Percentiles rank a stretch among this genome's conserved stretches.
Conservation (phyloP, 345 rosid genomes). For the Populus deltoides region DNA sequence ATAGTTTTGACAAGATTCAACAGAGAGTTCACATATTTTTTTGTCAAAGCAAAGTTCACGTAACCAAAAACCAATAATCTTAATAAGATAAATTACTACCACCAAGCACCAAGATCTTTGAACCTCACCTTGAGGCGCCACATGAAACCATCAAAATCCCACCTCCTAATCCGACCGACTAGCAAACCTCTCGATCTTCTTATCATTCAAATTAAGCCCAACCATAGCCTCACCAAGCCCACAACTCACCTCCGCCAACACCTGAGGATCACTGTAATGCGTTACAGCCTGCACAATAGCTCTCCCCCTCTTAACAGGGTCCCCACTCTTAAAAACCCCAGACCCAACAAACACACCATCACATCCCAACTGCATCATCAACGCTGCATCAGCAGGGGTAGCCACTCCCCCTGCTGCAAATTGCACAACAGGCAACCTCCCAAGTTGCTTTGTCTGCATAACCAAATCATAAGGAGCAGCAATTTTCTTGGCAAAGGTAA, state of each 20-base stretch:
- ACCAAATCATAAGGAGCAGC: constrained; percentile 33
- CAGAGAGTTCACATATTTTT: neutral
- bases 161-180: constrained; percentile 24
- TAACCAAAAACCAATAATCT: neutral
- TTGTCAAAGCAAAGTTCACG: neutral
- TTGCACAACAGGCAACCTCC: constrained; percentile 32
- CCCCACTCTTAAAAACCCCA: constrained; percentile 34
- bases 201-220: constrained; percentile 31
- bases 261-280: constrained; percentile 24
- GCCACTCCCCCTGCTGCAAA: constrained; percentile 34
- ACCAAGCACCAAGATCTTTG: neutral
- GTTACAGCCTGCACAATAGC: constrained; percentile 37
- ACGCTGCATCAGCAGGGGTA: constrained; percentile 30
- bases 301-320: constrained; percentile 23
- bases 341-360: constrained; percentile 36
- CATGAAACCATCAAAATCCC: neutral
- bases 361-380: constrained; percentile 33
- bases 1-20: neutral
- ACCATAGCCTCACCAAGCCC: constrained; percentile 41
- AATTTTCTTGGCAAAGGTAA: constrained; percentile 58
- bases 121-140: constrained; percentile 4
- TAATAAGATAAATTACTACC: neutral
- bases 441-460: constrained; percentile 32
- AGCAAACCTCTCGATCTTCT: constrained; percentile 36
- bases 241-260: constrained; percentile 34